Evolutionary conservation across 225 moss, liverwort and hornwort species (phyloP), one percentile per base, ranked within the genome.

Genomic region (Pleurozium schreberi): DNA sequence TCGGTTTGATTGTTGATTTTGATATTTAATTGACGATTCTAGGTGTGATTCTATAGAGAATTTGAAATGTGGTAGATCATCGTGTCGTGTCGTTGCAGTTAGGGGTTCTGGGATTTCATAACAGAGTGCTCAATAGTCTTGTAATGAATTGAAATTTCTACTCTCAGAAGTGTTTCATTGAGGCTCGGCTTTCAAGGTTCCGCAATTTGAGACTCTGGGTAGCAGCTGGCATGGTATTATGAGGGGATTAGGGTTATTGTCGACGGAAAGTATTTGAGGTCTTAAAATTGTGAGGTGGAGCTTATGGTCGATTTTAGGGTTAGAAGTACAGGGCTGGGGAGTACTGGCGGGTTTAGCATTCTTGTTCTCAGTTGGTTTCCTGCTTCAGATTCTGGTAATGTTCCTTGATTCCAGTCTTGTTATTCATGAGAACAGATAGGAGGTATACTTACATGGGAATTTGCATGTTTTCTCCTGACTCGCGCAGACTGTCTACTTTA

Each of bases 351-450:
- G 98, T 81, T 93, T 99, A 93, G 97, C 97, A 92, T 97, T 97
- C 93, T 92, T 99, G 91, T 99, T 97, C 91, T 97, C 98, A 82
- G 94, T 97, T 85, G 97, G 98, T 86, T 96, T 97, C 92, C 94
- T 97, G 62, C 90, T 97, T 92, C 98, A 99, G 90, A 95, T 99
- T 91, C 95, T 99, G 97, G 97, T 98, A 95, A 86, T 88, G 60
- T 68, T 66, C n/a, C 34, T 90, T 63, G 31, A 83, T 84, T 89
- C 68, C 36, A 75, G 12, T 71, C 47, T 66, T 59, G 34, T 69
- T 68, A 57, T 80, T 89, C 42, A 68, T 88, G 38, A 31, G 45
- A 80, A 53, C 75, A 59, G 80, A 84, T 59, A 70, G 74, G 60
- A 58, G 31, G 53, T 61, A 2, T 61, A 36, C 30, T 62, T 62